Conservation (phyloP, 371 early-diverging fungal species). For the Mortierella polycephala region DNA sequence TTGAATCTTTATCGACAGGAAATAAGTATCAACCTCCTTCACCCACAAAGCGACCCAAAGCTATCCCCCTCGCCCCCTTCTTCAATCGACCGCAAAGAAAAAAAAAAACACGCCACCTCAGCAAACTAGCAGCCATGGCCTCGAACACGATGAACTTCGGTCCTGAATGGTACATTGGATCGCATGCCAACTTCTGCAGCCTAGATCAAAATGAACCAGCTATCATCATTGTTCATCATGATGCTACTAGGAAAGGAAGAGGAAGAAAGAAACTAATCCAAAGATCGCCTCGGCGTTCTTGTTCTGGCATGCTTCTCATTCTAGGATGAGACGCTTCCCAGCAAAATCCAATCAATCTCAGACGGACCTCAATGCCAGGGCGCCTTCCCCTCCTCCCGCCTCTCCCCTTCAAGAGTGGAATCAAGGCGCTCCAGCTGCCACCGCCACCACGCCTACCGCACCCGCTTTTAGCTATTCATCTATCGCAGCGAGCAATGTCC, state of each 20-base stretch:
- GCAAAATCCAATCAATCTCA: constrained; percentile 44
- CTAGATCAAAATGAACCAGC: background rate
- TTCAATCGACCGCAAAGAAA: background rate
- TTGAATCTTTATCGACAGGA: background rate
- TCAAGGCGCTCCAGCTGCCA: constrained; percentile 20
- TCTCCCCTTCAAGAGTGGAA: constrained; percentile 36
- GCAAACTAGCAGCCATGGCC: constrained; percentile 27
- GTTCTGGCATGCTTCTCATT: background rate
- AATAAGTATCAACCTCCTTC: background rate
- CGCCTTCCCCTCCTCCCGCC: constrained; percentile 30
- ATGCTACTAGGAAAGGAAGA: too few relatives aligned
- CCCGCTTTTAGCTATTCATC: constrained; percentile 56
- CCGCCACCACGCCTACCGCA: constrained; percentile 18
- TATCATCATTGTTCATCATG: background rate
- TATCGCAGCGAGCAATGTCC: constrained; percentile 55
- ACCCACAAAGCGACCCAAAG: too few relatives aligned
- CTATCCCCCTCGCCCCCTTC: background rate
- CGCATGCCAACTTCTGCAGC: background rate
- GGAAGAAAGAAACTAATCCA: too few relatives aligned
- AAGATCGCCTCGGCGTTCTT: background rate
- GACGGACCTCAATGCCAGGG: constrained; percentile 30
- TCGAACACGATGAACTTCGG: constrained; percentile 84
- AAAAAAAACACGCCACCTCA: constrained; percentile 7
- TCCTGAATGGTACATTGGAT: constrained; percentile 77
- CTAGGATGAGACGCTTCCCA: constrained; percentile 59